Base-by-base conservation (phyloP, 2,329 filamentous ascomycete species). In the Hortaea werneckii region DNA sequence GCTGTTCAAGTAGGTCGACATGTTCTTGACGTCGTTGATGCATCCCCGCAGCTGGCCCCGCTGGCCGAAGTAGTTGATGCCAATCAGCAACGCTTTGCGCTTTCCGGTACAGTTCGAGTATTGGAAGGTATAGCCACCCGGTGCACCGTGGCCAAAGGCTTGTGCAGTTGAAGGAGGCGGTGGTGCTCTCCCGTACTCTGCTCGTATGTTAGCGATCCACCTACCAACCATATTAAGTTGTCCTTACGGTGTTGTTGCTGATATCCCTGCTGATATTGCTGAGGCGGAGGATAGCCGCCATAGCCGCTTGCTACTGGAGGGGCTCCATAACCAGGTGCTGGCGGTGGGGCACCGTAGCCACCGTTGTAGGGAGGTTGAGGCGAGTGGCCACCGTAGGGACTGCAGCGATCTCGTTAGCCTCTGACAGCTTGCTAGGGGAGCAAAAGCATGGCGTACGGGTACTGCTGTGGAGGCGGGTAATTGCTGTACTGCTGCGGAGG, bases 11-110 rank as follows among this genome's bases (percentile, higher is more conserved):
- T 95, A 96, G 42, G 78, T 77, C 20, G 88, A 94, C 87, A 96
- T 94, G 71, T 95, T 95, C 68, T 89, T 86, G 38, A 95, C 90
- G 64, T 96, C 90, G 63, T 96, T 95, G 72, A 95, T 95, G 62
- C 90, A 96, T 40, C 90, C 90, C 47, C 88, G 77, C 41, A 95
- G 74, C 72, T 95, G 86, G 28, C 89, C 89, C 47, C 86, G 80
- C 68, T 95, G 89, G 43, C 85, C 82, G 63, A 95, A 95, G 69
- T 96, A 95, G 69, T 95, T 95, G 73, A 95, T 95, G 45, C 90
- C 90, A 56, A 95, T 90, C 50, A 96, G 68, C 29, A 95, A 71
- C 4, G 89, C 90, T 70, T 95, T 95, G 62, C 89, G 76, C 58
- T 82, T 80, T 40, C 89, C 90, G 5, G 85, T 94, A 65, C 89